These are phyloP conservation scores for Tagetes patula DNA, from an alignment of 129 eudicot genomes.

Conservation along the genomic window DNA sequence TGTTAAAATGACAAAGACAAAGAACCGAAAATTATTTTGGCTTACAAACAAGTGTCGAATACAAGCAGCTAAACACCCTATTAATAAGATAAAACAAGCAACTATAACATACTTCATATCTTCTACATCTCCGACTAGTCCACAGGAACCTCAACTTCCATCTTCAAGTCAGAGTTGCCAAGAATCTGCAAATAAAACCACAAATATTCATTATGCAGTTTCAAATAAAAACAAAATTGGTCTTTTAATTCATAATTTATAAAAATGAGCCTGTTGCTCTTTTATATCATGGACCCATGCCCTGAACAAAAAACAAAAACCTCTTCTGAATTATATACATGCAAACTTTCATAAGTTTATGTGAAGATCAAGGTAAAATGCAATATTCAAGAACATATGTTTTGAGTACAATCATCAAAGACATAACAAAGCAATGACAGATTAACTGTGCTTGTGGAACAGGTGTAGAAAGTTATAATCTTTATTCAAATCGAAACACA, in stretches of 20 bases:
- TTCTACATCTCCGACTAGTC: conserved; percentile 41
- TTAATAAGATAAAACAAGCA: background rate
- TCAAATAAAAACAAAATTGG: background rate
- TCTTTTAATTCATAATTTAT: background rate
- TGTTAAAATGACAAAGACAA: background rate
- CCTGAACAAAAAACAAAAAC: no score
- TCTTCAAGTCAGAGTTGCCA: conserved; percentile 68
- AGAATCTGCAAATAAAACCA: conserved; percentile 57
- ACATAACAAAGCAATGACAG: conserved; percentile 9
- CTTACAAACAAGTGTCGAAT: conserved; percentile 5
- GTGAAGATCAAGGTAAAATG: background rate
- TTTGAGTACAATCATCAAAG: background rate
- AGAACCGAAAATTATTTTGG: background rate
- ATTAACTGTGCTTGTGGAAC: background rate
- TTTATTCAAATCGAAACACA: conserved; percentile 5
- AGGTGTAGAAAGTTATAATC: background rate
- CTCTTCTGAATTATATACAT: no score
- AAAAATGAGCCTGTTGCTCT: background rate
- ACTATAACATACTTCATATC: background rate
- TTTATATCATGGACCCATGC: background rate
- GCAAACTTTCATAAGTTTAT: background rate
- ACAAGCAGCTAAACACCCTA: background rate
- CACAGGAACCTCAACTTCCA: conserved; percentile 95
- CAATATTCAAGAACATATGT: background rate
- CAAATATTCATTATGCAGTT: conserved; percentile 6